phyloP scores from a whole-genome alignment of 2,329 filamentous ascomycete genomes.

The Exophiala bonariae region DNA sequence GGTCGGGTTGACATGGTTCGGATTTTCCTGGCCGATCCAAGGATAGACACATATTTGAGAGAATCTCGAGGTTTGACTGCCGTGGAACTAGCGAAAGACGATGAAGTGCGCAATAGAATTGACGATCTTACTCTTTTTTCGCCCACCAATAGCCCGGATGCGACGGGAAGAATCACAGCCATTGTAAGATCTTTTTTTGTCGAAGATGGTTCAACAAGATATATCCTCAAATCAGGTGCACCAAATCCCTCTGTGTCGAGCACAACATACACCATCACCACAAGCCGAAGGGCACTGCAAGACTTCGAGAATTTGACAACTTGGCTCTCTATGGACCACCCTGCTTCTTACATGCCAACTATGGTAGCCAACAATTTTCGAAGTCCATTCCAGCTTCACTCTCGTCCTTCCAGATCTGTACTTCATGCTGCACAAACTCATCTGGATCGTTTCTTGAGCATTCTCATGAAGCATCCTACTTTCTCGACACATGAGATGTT shows the following conservation, averaged over 20 bases:
- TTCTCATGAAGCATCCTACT: constrained; percentile 82
- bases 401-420: constrained; percentile 82
- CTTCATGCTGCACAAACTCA: constrained; percentile 84
- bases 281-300: constrained; percentile 78
- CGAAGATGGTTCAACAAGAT: constrained; percentile 88
- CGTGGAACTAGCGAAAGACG: constrained; percentile 94
- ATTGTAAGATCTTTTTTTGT: constrained; percentile 96
- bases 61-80: constrained; percentile 88
- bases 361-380: constrained; percentile 66
- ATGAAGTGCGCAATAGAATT: constrained; percentile 93
- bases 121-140: constrained; percentile 89
- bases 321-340: constrained; percentile 83
- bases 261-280: constrained; percentile 85
- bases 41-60: constrained; percentile 80
- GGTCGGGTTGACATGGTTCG: constrained; percentile 91
- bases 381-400: constrained; percentile 89
- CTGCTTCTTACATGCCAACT: constrained; percentile 89
- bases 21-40: constrained; percentile 79
- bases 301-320: constrained; percentile 91
- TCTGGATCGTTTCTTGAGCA: constrained; percentile 84
- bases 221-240: constrained; percentile 91
- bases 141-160: constrained; percentile 48
- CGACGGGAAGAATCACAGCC: constrained; percentile 81
- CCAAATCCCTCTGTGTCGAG: constrained; percentile 64
- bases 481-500: constrained; percentile 96